These are phyloP conservation scores for Cystobasidium onofrii DNA, from an alignment of 768 basidiomycete species.

Conservation along the genomic window DNA sequence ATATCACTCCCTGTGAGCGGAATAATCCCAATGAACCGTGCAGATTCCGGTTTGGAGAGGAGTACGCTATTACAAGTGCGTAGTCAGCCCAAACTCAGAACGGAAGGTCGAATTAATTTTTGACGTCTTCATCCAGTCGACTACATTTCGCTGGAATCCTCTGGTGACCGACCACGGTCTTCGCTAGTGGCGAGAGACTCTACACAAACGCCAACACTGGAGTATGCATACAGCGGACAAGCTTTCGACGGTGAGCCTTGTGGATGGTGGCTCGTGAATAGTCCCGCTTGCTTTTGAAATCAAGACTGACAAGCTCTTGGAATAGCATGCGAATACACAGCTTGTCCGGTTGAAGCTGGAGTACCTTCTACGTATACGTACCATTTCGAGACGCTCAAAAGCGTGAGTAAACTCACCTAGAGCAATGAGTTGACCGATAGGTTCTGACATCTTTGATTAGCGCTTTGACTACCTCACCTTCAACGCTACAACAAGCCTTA, in stretches of 20 bases:
- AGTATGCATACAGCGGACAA: slow-evolving; percentile 20
- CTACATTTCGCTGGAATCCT: slow-evolving; percentile 1
- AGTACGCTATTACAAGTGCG: slow-evolving; percentile 19
- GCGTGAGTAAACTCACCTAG: not conserved
- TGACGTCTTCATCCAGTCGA: not conserved
- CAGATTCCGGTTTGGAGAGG: slow-evolving; percentile 9
- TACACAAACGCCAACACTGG: not conserved
- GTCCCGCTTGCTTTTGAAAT: too few relatives aligned
- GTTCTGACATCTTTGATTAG: not conserved
- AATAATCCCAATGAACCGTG: slow-evolving; percentile 8
- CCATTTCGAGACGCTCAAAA: slow-evolving; percentile 10
- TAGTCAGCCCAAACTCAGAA: not conserved
- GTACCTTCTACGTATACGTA: slow-evolving; percentile 7
- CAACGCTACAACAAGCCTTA: slow-evolving; percentile 9
- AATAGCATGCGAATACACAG: slow-evolving; percentile 28
- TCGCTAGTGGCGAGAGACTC: slow-evolving; percentile 6
- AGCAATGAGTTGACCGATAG: not conserved
- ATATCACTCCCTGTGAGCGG: slow-evolving; percentile 24
- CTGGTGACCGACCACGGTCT: not conserved
- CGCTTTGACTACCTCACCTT: slow-evolving; percentile 25
- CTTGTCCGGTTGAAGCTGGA: slow-evolving; percentile 17
- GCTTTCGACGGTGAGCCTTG: slow-evolving; percentile 15
- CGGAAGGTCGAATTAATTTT: too few relatives aligned
- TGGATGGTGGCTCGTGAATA: too few relatives aligned
- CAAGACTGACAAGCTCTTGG: not conserved